phyloP scores from a whole-genome alignment of 2,329 filamentous ascomycete genomes.

The Rhynchosporium graminicola region DNA sequence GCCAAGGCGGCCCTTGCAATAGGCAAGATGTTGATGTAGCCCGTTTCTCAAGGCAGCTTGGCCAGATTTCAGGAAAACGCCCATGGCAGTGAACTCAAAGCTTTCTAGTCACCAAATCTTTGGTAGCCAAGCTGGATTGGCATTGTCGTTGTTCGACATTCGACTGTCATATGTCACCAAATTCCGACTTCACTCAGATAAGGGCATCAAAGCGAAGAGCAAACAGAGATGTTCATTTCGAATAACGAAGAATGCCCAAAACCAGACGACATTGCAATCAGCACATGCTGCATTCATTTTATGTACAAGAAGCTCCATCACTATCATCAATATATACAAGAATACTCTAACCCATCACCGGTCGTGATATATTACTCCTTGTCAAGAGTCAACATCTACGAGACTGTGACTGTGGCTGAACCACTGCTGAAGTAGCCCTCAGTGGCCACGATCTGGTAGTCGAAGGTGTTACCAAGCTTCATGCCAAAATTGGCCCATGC shows the following conservation, averaged over 20 bases:
- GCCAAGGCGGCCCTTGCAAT: neutral
- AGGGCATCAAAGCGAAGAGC: neutral
- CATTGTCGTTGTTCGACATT: neutral
- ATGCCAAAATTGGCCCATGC: constrained; percentile 53
- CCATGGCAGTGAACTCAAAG: neutral
- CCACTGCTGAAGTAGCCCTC: constrained; percentile 26
- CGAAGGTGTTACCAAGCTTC: constrained; percentile 44
- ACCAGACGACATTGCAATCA: neutral
- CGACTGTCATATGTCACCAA: no score
- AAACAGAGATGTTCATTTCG: neutral
- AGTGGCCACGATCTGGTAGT: constrained; percentile 53
- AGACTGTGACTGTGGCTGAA: constrained; percentile 24
- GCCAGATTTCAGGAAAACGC: neutral
- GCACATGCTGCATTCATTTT: neutral
- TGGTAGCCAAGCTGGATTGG: constrained; percentile 2
- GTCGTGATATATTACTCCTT: neutral
- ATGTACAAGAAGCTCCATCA: no score
- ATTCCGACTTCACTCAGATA: neutral
- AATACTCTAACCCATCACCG: neutral
- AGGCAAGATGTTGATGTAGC: neutral
- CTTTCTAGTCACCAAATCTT: neutral
- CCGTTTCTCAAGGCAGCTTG: neutral
- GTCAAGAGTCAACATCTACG: neutral
- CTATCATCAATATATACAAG: neutral
- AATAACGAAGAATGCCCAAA: neutral